These are phyloP conservation scores for Aspergillus indologenus DNA, from an alignment of 495 filamentous ascomycete genomes.

Conservation along the genomic window DNA sequence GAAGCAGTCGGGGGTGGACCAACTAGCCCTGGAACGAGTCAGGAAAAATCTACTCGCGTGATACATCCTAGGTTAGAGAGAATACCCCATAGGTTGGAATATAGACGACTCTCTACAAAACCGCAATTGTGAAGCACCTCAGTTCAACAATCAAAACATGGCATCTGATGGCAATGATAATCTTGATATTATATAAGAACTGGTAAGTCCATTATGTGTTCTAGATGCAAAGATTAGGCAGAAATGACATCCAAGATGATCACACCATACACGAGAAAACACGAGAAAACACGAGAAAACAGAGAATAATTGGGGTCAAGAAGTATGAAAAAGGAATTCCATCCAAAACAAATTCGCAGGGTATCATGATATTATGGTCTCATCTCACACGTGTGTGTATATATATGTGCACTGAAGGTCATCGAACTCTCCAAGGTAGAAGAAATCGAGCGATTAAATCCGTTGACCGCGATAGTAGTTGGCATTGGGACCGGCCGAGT, in stretches of 20 bases:
- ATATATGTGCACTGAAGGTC: neutral
- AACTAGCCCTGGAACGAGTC: slow-evolving; percentile 34
- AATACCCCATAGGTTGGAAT: neutral
- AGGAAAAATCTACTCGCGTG: slow-evolving; percentile 23
- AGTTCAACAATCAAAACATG: too few species aligned
- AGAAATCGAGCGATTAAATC: slow-evolving; percentile 11
- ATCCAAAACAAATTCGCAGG: neutral
- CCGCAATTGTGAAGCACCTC: neutral
- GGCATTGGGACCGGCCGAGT: slow-evolving; percentile 35
- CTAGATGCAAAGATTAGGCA: too few species aligned
- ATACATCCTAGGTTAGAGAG: neutral
- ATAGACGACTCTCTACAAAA: neutral
- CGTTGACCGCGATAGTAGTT: slow-evolving; percentile 32
- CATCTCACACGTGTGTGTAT: neutral
- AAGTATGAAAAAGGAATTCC: neutral
- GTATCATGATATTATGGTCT: neutral
- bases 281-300: too few species aligned
- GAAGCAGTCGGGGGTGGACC: slow-evolving; percentile 51
- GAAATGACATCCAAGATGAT: too few species aligned
- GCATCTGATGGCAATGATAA: too few species aligned
- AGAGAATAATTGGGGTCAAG: neutral
- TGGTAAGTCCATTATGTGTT: too few species aligned
- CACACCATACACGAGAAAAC: too few species aligned
- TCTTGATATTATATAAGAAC: too few species aligned
- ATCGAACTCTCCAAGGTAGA: neutral